Base-by-base conservation (phyloP, 805 yeast species). In the Ascoidea asiatica region DNA sequence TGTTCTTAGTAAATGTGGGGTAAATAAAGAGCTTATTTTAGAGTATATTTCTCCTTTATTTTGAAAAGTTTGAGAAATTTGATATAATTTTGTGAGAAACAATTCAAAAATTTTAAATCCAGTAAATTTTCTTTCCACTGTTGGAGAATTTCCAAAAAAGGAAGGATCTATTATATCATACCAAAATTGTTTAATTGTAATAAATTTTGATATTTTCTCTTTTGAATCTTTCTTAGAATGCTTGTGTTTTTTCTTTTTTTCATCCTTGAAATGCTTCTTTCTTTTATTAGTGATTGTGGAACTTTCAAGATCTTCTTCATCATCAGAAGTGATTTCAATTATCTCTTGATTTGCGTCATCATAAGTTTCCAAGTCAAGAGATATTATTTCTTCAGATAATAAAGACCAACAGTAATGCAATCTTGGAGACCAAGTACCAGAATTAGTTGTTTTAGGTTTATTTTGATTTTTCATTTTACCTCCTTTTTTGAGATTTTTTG, bases 121-220 rank as follows among this genome's bases (percentile, higher is more conserved):
- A 73, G 86, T 75, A 59, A 72, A 84, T 58, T 89, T 90, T 46
- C 95, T 69, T 59, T 89, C 97, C 29, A 80, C 75, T 1, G 96
- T 87, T 0, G 95, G 70, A 50, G 79, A 76, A 36, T 75, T 77
- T 4, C 84, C 67, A 52, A 90, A 89, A 48, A 84, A 75, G 4
- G 82, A 72, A 53, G 87, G 92, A 56, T 90, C 97, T 15, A 90
- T 73, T 5, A 77, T 79, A 3, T 70, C 65, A 52, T 77, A 74
- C 95, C 95, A 88, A 58, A 90, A 88, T 44, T 84, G 92, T 6
- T 65, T 58, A 38, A 76, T 56, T 2, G 66, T 58, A 21, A 75
- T 59, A 21, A 42, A 29, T 13, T 51, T 58, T n/a, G n/a, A n/a
- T n/a, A n/a, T n/a, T n/a, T n/a, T n/a, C n/a, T n/a, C n/a, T n/a